Evolutionary conservation across 179 eudicot genomes (phyloP), one percentile per base, ranked within the genome.

Genomic region (Gypsophila paniculata): DNA sequence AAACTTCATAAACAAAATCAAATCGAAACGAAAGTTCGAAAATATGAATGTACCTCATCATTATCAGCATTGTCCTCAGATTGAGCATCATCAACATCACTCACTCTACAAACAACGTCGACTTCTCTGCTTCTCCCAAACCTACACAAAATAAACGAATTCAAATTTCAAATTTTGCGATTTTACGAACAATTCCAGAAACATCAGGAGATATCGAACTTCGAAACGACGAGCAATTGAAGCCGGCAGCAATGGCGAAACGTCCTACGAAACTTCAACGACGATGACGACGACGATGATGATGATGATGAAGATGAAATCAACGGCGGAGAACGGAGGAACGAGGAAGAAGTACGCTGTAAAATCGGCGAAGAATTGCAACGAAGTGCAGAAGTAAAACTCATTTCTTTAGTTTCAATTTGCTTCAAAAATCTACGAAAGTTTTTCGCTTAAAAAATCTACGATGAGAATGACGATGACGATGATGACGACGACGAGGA

Each of bases 81-180:
- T 68, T 82, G 88, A 67, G 79, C 69, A 71, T 86, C 88, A 61
- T 85, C 88, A 67, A 71, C 72, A 68, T 85, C 92, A 73, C 78
- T 76, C 2, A 72, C 84, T 79, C 87, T 82, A 83, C 95, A 86
- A 73, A 83, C 71, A 13, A 87, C 74, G 26, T 72, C 86, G 32
- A 79, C 59, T 53, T 77, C 79, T 63, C 82, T 73, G 61, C 75
- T 62, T 68, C 53, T 60, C 77, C 55, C 73, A 29, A 88, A 72
- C 79, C 88, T 83, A 52, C 48, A 52, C 13, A 11, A 7, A 6
- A 29, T 29, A 3, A 52, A 52, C 7, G 21, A 52, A 52, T 55
- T 18, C 60, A 19, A 19, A 42, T 8, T 6, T 42, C 11, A 42
- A 42, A 34, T 17, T 52, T 13, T 68, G 6, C 61, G 13, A 17